Base-by-base conservation (phyloP, 495 filamentous ascomycete species). In the Xylaria longipes region DNA sequence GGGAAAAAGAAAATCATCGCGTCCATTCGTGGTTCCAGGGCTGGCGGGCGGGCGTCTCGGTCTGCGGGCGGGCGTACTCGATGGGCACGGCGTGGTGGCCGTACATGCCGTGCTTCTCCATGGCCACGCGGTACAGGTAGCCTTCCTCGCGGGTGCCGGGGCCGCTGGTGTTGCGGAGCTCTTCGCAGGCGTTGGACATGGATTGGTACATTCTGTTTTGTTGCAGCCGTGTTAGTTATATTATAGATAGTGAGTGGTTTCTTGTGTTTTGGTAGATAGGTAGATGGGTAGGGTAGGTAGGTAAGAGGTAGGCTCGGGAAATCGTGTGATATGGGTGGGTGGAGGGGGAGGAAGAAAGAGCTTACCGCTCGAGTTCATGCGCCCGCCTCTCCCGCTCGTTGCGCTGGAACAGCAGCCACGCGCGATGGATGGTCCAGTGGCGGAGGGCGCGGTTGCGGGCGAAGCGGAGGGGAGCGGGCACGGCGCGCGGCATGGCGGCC, bases 361-460 rank as follows among this genome's bases (percentile, higher is more conserved):
- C 74, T 35, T 71, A 79, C 77, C 90, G 84, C 83, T 92, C 85
- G 48, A 96, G 84, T 75, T 90, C 90, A 41, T 83, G 80, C 76
- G 91, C 86, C 58, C 89, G 85, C 56, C 79, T 80, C 45, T 84
- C 84, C 61, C 89, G 89, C 80, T 89, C 85, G 75, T 91, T 84
- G 66, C 88, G 84, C 74, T 89, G 88, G 82, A 89, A 89, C 54
- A 97, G 81, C 71, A 92, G 84, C 92, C 94, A 98, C 27, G 95
- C 96, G 74, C 96, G 94, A 84, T 98, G 95, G 85, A 99, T 98
- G 65, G 96, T 97, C 96, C 97, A 99, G 85, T 99, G 96, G 31
- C 96, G 92, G 74, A 98, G 91, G 83, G 89, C 88, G 67, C 96
- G 92, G 84, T 91, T 92, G 73, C 95, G 93, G 33, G 89, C 93